Conservation (phyloP, 2,329 filamentous ascomycete genomes). For the Raffaelea albimanens region DNA sequence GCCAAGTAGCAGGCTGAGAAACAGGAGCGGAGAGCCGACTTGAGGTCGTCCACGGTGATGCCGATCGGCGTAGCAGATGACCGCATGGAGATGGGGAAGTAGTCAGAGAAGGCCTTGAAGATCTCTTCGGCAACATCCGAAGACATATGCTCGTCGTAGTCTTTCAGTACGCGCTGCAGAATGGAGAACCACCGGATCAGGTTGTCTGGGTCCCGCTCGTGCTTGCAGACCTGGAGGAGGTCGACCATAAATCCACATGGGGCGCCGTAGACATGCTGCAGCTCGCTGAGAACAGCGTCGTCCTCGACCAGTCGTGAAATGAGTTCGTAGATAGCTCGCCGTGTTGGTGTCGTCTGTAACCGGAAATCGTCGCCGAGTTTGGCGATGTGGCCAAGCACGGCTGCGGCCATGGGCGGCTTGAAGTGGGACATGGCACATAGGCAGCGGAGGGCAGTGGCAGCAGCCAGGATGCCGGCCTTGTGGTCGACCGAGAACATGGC, state of each 20-base stretch:
- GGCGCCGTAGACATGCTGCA: conserved; percentile 32
- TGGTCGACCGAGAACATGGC: conserved; percentile 51
- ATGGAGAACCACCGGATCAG: conserved; percentile 49
- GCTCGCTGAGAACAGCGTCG: conserved; percentile 16
- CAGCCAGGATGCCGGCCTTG: conserved; percentile 47
- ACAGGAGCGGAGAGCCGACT: conserved; percentile 40
- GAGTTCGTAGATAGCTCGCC: conserved; percentile 42
- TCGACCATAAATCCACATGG: conserved; percentile 37
- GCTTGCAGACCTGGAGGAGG: conserved; percentile 40
- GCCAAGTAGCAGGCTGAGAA: conserved; percentile 41
- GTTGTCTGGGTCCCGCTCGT: conserved; percentile 48
- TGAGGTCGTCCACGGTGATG: conserved; percentile 48
- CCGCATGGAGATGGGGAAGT: conserved; percentile 51
- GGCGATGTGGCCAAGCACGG: conserved; percentile 39
- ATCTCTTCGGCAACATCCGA: conserved; percentile 37
- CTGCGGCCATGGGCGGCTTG: conserved; percentile 34
- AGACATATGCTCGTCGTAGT: conserved; percentile 31
- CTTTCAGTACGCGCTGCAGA: conserved; percentile 32
- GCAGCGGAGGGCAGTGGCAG: conserved; percentile 40
- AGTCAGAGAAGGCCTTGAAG: conserved; percentile 47
- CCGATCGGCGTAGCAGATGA: conserved; percentile 37
- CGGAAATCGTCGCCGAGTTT: conserved; percentile 48
- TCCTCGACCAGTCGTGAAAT: conserved; percentile 34
- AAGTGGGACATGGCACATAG: conserved; percentile 42
- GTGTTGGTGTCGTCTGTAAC: conserved; percentile 40